Conservation (phyloP, 257 asterid species). For the Buddleja alternifolia region DNA sequence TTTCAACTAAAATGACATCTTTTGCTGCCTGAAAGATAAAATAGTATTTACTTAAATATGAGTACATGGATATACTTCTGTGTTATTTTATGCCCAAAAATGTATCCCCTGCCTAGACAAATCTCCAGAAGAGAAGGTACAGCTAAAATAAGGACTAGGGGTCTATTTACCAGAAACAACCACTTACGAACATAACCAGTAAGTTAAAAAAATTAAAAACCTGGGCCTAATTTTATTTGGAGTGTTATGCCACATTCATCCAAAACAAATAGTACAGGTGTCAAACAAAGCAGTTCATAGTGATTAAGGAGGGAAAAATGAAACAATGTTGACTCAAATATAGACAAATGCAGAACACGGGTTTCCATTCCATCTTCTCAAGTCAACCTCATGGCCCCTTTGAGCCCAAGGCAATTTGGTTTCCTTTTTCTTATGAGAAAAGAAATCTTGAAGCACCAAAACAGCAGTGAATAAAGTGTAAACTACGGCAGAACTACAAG, state of each 20-base stretch:
- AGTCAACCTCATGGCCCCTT: constrained; percentile 8
- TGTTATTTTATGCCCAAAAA: not conserved
- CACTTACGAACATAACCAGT: too few species aligned
- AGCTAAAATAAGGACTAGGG: constrained; percentile 9
- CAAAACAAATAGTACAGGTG: too few species aligned
- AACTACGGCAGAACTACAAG: constrained; percentile 22
- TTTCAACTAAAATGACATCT: constrained; percentile 97
- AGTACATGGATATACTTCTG: not conserved
- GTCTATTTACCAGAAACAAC: constrained; percentile 7
- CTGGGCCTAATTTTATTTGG: too few species aligned
- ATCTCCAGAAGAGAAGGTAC: constrained; percentile 12
- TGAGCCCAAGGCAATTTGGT: too few species aligned
- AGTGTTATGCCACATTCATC: too few species aligned
- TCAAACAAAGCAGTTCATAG: too few species aligned
- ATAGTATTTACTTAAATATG: constrained; percentile 16
- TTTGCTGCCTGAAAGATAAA: constrained; percentile 85
- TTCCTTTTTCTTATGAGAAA: too few species aligned
- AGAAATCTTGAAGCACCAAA: constrained; percentile 23
- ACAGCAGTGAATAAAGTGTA: constrained; percentile 22
- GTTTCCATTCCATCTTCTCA: not conserved
- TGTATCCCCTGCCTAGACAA: constrained; percentile 11
- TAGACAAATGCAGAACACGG: not conserved
- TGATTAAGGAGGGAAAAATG: too few species aligned
- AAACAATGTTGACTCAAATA: too few species aligned
- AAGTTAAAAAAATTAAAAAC: too few species aligned